These are phyloP conservation scores for Angophora floribunda DNA, from an alignment of 345 rosid species.

Conservation along the genomic window DNA sequence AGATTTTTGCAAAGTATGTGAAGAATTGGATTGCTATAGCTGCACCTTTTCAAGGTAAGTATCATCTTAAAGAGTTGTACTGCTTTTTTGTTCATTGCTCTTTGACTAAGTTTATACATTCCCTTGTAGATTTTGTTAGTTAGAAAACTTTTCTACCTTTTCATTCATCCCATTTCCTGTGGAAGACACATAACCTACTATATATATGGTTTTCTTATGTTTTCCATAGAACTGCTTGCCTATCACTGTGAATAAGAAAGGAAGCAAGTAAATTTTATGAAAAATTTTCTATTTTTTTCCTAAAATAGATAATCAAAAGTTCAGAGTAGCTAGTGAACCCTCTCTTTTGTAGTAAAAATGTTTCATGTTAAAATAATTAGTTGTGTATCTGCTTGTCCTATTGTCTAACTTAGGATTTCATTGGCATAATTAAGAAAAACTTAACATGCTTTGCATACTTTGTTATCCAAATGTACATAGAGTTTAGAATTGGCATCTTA, in stretches of 20 bases:
- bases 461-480: background rate
- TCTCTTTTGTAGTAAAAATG: background rate
- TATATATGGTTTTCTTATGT: background rate
- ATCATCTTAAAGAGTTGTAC: background rate
- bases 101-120: background rate
- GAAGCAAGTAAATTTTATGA: background rate
- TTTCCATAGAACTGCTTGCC: background rate
- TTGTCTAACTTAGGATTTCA: background rate
- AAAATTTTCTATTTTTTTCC: background rate
- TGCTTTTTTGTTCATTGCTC: background rate
- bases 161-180: background rate
- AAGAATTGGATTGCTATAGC: slow-evolving; percentile 96
- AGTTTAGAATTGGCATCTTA: background rate
- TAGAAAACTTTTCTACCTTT: background rate
- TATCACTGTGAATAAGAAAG: background rate
- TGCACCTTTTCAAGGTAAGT: slow-evolving; percentile 79
- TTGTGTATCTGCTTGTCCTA: background rate
- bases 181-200: background rate
- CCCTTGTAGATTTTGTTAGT: background rate
- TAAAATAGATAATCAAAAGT: background rate
- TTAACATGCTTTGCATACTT: background rate
- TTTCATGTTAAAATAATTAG: background rate
- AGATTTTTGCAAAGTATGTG: slow-evolving; percentile 88
- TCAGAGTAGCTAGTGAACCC: background rate
- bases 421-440: background rate